Evolutionary conservation across 495 filamentous ascomycete genomes (phyloP).

Genomic region (Hypoxylon rickii): DNA sequence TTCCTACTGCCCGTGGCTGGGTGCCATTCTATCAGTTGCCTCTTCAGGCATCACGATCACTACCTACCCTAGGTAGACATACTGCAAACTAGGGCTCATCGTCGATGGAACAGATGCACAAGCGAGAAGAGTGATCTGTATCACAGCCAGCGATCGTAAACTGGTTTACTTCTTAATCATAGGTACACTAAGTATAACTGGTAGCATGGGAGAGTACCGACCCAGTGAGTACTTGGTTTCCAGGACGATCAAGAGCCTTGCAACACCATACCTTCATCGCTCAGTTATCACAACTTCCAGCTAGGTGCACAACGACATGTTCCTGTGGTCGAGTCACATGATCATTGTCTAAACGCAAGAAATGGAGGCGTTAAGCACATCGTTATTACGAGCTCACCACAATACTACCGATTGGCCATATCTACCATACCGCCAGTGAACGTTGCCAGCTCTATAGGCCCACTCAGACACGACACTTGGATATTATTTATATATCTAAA

Average conservation of each 20-base stretch:
- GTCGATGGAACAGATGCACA: slow-evolving; percentile 9
- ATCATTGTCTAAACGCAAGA: slow-evolving; percentile 12
- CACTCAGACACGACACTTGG: too few species aligned
- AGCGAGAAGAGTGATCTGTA: slow-evolving; percentile 13
- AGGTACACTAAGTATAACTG: too few species aligned
- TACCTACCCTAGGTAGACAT: not conserved
- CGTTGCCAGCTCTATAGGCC: too few species aligned
- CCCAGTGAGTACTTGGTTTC: not conserved
- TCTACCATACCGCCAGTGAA: not conserved
- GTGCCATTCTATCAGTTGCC: slow-evolving; percentile 7
- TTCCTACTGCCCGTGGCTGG: slow-evolving; percentile 7
- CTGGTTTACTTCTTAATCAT: slow-evolving; percentile 3
- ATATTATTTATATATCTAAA: too few species aligned
- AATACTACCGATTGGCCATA: slow-evolving; percentile 23
- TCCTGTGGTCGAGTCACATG: slow-evolving; percentile 26
- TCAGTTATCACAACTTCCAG: not conserved
- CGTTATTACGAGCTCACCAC: not conserved
- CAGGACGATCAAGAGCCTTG: not conserved
- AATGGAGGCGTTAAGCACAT: slow-evolving; percentile 14
- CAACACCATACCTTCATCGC: not conserved
- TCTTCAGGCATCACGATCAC: slow-evolving; percentile 3
- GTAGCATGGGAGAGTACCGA: too few species aligned
- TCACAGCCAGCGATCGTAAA: slow-evolving; percentile 4
- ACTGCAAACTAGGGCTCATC: slow-evolving; percentile 6
- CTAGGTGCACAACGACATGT: not conserved